Base-by-base conservation (phyloP, 169 alveolate genomes). In the Hammondia hammondi region DNA sequence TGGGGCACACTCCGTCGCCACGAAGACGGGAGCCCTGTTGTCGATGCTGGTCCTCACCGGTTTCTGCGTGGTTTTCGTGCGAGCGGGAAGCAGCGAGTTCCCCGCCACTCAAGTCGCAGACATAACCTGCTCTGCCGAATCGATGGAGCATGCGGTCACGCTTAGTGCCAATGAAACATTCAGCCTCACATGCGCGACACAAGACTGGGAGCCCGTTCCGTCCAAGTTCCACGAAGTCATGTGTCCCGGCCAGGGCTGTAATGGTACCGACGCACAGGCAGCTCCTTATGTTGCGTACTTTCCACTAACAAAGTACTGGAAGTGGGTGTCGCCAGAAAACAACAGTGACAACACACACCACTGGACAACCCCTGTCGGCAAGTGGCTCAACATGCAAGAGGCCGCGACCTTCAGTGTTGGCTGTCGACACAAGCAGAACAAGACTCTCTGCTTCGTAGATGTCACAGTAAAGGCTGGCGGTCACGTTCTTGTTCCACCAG, bases 321-420 rank as follows among this genome's bases (percentile, higher is more conserved):
- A 77, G 87, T 77, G 87, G 87, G 87, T 77, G 87, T 14, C 19
- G 27, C 87, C 87, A 4, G 45, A 32, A 17, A 39, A 17, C 48
- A 32, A 32, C 27, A 24, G 32, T 6, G 56, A 77, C 43, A 37
- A 19, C 24, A 17, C 46, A 19, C 87, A 39, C 24, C 27, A 24
- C 29, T 77, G 87, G 87, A 32, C 56, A 77, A 77, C 87, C 27
- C 87, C 87, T 29, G 87, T 37, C 6, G 87, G 48, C 12, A 77
- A 77, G 87, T 77, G 46, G 39, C 48, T 77, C 32, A 77, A 77
- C 46, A 67, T 67, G 77, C 77, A 27, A 7, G 77, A 67, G 35
- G 87, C 87, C 43, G 27, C 56, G 87, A 43, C 46, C 56, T 77
- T 77, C 87, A 77, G 87, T 39, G 87, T 77, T 17, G 87, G 87